phyloP scores from a whole-genome alignment of 257 asterid species.

The Przewalskia tangutica region DNA sequence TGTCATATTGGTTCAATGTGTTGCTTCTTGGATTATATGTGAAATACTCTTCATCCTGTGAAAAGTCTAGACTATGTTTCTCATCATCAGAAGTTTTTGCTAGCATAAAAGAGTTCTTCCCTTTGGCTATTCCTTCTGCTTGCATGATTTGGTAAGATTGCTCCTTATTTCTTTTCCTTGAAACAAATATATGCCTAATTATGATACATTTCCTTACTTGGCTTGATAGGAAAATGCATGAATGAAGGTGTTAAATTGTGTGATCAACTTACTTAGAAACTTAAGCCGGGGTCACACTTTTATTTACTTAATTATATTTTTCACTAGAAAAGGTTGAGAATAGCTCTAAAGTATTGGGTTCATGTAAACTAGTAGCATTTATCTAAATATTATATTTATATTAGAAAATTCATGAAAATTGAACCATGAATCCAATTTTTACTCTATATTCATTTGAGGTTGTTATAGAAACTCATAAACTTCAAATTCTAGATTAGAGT shows the following conservation, averaged over 20 bases:
- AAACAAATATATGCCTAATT: neutral
- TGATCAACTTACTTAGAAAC: too few relatives aligned
- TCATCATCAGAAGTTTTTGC: conserved; percentile 1
- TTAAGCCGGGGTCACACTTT: too few relatives aligned
- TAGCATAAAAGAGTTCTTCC: conserved; percentile 5
- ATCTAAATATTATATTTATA: too few relatives aligned
- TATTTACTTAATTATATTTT: neutral
- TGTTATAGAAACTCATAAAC: too few relatives aligned
- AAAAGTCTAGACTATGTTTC: neutral
- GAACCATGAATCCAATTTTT: too few relatives aligned
- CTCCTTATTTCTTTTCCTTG: neutral
- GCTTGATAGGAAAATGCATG: neutral
- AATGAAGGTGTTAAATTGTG: too few relatives aligned
- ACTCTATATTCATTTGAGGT: too few relatives aligned
- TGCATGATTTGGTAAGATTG: conserved; percentile 12
- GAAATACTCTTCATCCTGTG: conserved; percentile 5
- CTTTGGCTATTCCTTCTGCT: conserved; percentile 16
- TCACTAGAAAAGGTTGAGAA: too few relatives aligned
- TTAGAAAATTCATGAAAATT: too few relatives aligned
- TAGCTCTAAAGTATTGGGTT: too few relatives aligned
- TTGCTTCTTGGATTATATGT: conserved; percentile 3
- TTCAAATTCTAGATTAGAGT: too few relatives aligned
- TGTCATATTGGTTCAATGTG: conserved; percentile 10
- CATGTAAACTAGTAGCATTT: too few relatives aligned
- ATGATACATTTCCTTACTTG: neutral